Evolutionary conservation across 768 basidiomycete genomes (phyloP).

Genomic region (Holtermannia corniformis): DNA sequence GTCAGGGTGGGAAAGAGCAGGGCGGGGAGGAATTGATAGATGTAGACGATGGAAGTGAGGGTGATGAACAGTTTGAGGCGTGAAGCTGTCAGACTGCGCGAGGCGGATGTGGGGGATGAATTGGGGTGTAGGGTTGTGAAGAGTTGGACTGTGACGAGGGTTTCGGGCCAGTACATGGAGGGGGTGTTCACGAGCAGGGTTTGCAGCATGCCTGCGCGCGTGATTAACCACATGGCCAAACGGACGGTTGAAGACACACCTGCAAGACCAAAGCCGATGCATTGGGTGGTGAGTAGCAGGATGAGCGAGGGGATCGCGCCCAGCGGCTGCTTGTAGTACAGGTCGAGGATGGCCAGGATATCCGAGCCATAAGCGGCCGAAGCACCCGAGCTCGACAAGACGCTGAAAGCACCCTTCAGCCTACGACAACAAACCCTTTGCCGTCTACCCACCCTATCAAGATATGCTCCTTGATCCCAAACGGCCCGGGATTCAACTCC

Average conservation of each 20-base stretch:
- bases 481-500: slow-evolving; percentile 38
- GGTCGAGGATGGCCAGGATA: slow-evolving; percentile 41
- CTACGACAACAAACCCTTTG: neutral
- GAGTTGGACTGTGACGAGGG: slow-evolving; percentile 38
- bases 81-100: slow-evolving; percentile 9
- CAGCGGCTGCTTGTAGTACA: slow-evolving; percentile 39
- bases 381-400: slow-evolving; percentile 34
- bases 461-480: slow-evolving; percentile 40
- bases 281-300: slow-evolving; percentile 41
- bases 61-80: slow-evolving; percentile 24
- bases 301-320: slow-evolving; percentile 30
- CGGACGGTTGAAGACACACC: slow-evolving; percentile 15
- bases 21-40: slow-evolving; percentile 39
- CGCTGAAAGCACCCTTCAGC: slow-evolving; percentile 9
- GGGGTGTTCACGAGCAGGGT: slow-evolving; percentile 38
- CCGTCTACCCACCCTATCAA: slow-evolving; percentile 28
- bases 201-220: slow-evolving; percentile 32
- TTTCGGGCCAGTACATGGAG: slow-evolving; percentile 40
- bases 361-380: slow-evolving; percentile 41
- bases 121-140: slow-evolving; percentile 40
- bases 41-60: slow-evolving; percentile 17
- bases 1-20: slow-evolving; percentile 40
- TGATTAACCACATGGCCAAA: neutral
- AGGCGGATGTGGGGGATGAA: slow-evolving; percentile 8
- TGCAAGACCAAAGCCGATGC: slow-evolving; percentile 41